These are phyloP conservation scores for Trichoderma koningiopsis DNA, from an alignment of 2,329 filamentous ascomycete species.

Conservation along the genomic window DNA sequence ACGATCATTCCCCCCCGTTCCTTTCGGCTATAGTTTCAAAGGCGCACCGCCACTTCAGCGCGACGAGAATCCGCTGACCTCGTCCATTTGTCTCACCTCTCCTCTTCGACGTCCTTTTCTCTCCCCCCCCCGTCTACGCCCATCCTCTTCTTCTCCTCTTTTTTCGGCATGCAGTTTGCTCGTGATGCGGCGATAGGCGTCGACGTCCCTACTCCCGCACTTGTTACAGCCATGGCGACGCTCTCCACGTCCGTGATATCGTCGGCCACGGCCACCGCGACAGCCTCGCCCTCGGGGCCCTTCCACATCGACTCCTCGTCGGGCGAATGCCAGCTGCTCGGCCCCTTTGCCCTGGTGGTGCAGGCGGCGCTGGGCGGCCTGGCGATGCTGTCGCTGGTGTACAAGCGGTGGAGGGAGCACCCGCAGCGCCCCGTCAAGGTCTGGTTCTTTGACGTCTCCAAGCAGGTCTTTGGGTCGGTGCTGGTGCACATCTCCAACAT, in stretches of 20 bases:
- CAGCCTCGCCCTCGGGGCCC: conserved; percentile 32
- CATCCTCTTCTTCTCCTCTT: background rate
- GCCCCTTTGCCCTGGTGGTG: conserved; percentile 86
- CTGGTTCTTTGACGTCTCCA: conserved; percentile 97
- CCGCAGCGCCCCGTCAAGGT: conserved; percentile 92
- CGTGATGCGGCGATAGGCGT: conserved; percentile 26
- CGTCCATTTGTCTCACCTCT: background rate
- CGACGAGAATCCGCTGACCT: background rate
- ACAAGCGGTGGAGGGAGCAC: conserved; percentile 88
- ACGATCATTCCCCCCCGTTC: background rate
- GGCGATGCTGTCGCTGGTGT: conserved; percentile 84
- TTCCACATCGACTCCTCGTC: conserved; percentile 48
- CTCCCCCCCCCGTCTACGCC: too few species aligned
- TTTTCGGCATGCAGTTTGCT: conserved; percentile 19
- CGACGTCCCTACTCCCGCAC: conserved; percentile 27
- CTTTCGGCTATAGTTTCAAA: background rate
- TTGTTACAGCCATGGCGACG: conserved; percentile 19
- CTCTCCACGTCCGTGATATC: conserved; percentile 26
- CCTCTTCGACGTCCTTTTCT: background rate
- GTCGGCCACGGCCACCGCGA: conserved; percentile 29
- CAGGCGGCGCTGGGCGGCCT: conserved; percentile 83
- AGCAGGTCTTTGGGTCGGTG: conserved; percentile 93
- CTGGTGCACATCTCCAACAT: conserved; percentile 91
- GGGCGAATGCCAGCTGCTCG: conserved; percentile 84
- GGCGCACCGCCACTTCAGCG: conserved; percentile 15